Conservation (phyloP, 768 basidiomycete genomes). For the Termitomyces sp. region DNA sequence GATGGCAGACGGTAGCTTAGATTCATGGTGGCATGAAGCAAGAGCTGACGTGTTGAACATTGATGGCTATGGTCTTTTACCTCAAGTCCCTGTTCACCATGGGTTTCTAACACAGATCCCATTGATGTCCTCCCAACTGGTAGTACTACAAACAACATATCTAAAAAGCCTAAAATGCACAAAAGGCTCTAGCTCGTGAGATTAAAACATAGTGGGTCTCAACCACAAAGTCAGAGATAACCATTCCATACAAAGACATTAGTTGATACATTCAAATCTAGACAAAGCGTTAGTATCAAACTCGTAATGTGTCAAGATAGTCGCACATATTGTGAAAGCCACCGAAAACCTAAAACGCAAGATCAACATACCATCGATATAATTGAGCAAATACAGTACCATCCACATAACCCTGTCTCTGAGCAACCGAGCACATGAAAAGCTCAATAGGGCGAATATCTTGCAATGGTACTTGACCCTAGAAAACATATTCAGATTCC, state of each 20-base stretch:
- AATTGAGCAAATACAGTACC: constrained; percentile 36
- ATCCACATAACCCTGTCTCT: constrained; percentile 97
- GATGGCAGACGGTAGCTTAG: constrained; percentile 24
- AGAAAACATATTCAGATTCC: neutral
- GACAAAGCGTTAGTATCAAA: neutral
- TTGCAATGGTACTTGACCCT: constrained; percentile 95
- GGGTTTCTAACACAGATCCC: neutral
- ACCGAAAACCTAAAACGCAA: constrained; percentile 68
- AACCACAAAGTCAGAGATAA: neutral
- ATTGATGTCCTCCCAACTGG: neutral
- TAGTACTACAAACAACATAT: neutral
- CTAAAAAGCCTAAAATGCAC: neutral
- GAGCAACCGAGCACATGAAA: constrained; percentile 99
- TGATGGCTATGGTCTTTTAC: too few relatives aligned
- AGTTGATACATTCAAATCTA: neutral
- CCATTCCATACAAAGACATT: too few relatives aligned
- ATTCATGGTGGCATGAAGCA: constrained; percentile 12
- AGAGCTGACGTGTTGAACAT: neutral
- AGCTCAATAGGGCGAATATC: constrained; percentile 98
- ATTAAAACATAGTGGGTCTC: neutral
- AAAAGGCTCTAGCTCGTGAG: neutral
- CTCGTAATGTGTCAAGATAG: neutral
- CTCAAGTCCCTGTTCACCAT: too few relatives aligned
- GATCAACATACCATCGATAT: neutral
- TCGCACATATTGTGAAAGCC: constrained; percentile 94